Percentiles rank a stretch among this genome's conserved stretches.
phyloP scores from a whole-genome alignment of 192 early-diverging fungal species.

The Backusella psychrophila region DNA sequence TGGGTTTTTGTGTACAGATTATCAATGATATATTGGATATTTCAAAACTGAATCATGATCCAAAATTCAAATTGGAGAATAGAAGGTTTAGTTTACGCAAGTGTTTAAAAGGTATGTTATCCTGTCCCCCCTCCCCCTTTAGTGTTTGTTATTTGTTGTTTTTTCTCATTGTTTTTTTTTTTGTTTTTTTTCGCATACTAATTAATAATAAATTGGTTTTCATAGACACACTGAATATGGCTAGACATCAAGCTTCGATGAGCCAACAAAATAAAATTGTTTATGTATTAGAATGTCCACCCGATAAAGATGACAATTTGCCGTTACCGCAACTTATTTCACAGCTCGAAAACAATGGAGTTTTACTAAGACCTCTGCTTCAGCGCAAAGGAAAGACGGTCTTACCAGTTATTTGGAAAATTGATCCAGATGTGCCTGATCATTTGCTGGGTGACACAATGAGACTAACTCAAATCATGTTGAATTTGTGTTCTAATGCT shows the following conservation, averaged over 20 bases:
- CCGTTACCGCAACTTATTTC: conserved; percentile 26
- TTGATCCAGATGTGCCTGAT: conserved; percentile 48
- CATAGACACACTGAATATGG: conserved; percentile 39
- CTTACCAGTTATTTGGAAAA: conserved; percentile 49
- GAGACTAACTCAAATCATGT: conserved; percentile 46
- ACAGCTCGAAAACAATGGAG: conserved; percentile 12
- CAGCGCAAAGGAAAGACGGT: conserved; percentile 22
- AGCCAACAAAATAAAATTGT: conserved; percentile 31
- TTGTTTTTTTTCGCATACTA: not conserved
- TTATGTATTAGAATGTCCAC: conserved; percentile 30
- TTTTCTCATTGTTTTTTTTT: not conserved
- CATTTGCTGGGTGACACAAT: conserved; percentile 50
- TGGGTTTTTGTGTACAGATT: conserved; percentile 28
- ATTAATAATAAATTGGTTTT: not conserved
- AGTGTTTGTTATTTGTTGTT: not conserved
- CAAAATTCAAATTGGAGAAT: conserved; percentile 48
- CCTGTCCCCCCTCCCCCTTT: not conserved
- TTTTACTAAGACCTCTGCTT: conserved; percentile 7
- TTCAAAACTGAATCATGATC: conserved; percentile 51
- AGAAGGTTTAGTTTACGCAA: conserved; percentile 47
- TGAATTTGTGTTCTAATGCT: conserved; percentile 52
- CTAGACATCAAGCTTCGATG: conserved; percentile 34
- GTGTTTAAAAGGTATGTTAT: conserved; percentile 49
- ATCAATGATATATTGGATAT: conserved; percentile 56
- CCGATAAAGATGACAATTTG: conserved; percentile 28